Evolutionary conservation across 1,139 yeast genomes (phyloP).

Genomic region (Saccharomyces hybrid): DNA sequence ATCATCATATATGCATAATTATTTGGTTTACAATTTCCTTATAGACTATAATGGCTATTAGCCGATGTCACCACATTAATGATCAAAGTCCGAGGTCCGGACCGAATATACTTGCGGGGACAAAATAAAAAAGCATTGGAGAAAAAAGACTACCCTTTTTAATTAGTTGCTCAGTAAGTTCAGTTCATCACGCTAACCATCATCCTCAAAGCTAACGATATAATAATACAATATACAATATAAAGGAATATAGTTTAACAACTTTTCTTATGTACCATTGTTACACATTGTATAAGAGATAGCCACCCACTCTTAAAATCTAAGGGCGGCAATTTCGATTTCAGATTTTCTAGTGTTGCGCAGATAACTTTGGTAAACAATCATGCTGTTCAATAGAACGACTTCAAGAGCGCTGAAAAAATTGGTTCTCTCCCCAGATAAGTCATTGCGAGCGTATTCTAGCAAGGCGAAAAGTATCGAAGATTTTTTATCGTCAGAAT

Average conservation of each 20-base stretch:
- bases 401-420: background rate
- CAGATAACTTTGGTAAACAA: background rate
- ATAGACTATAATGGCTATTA: background rate
- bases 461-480: conserved; percentile 1
- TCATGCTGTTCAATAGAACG: background rate
- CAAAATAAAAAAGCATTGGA: background rate
- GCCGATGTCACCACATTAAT: background rate
- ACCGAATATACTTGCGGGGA: background rate
- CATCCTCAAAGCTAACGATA: background rate
- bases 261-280: background rate
- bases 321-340: background rate
- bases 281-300: background rate
- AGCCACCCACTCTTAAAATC: background rate
- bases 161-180: background rate
- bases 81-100: background rate
- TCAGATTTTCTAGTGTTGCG: background rate
- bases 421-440: background rate
- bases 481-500: conserved; percentile 14
- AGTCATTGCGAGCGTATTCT: background rate
- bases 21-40: background rate
- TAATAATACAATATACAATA: background rate
- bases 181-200: background rate
- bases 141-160: background rate
- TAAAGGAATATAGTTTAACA: background rate
- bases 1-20: background rate